phyloP scores from a whole-genome alignment of 139 green algal species.

The Closterium sp. region DNA sequence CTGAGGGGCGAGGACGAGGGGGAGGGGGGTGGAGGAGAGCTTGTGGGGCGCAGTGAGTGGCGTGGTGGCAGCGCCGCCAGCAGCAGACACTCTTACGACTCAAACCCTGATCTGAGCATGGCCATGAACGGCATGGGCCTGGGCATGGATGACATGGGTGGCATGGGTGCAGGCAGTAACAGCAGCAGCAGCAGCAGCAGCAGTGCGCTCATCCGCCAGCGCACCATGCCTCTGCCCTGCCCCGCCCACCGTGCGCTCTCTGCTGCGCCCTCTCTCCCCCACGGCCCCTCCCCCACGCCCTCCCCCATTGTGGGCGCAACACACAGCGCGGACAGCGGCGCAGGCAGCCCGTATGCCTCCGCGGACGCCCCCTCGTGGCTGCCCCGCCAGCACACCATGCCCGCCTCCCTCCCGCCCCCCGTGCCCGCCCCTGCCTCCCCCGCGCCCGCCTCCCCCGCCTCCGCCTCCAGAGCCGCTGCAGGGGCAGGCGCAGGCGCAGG shows the following conservation, averaged over 20 bases:
- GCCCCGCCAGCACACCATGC: background rate
- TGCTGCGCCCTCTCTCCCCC: background rate
- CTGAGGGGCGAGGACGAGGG: background rate
- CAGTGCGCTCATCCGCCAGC: background rate
- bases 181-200: no score
- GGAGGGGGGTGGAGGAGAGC: background rate
- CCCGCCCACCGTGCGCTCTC: background rate
- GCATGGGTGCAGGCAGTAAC: background rate
- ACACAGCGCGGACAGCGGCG: background rate
- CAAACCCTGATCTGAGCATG: background rate
- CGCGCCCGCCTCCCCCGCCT: no score
- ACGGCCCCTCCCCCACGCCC: background rate
- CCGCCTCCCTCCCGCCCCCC: background rate
- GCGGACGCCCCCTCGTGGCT: background rate
- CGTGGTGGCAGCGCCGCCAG: no score
- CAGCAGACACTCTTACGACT: background rate
- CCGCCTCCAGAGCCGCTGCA: background rate
- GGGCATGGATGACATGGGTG: background rate
- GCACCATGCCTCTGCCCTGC: background rate
- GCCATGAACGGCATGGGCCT: background rate
- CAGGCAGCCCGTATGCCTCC: background rate
- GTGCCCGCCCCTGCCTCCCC: background rate
- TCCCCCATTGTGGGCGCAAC: background rate
- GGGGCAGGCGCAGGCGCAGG: background rate
- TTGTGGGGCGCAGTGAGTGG: background rate